These are phyloP conservation scores for Aciculosporium take DNA, from an alignment of 2,329 filamentous ascomycete genomes.

Conservation along the genomic window DNA sequence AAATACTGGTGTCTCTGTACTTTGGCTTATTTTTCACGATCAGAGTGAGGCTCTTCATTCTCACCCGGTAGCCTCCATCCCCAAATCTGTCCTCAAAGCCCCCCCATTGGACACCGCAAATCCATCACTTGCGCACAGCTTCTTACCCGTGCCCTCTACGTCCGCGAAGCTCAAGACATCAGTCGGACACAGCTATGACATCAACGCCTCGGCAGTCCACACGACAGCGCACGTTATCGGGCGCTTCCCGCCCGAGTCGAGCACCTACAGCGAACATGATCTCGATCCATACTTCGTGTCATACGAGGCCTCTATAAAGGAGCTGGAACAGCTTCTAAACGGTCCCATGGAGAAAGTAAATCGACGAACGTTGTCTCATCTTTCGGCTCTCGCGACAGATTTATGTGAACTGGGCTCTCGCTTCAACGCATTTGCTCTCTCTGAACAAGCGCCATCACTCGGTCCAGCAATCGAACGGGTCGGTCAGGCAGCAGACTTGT, in stretches of 20 bases:
- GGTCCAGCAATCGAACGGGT: conserved; percentile 87
- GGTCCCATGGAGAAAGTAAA: conserved; percentile 97
- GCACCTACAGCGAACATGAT: conserved; percentile 70
- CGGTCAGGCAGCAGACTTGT: conserved; percentile 87
- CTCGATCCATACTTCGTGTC: conserved; percentile 92
- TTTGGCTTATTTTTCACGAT: conserved; percentile 9
- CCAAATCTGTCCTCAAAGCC: conserved; percentile 86
- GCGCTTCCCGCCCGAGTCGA: conserved; percentile 69
- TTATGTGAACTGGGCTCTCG: conserved; percentile 87
- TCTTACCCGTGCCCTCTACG: conserved; percentile 68
- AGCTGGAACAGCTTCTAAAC: conserved; percentile 74
- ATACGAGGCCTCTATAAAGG: conserved; percentile 83
- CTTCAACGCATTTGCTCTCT: conserved; percentile 93
- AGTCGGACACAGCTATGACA: conserved; percentile 22
- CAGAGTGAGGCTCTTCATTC: conserved; percentile 92
- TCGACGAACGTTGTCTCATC: conserved; percentile 69
- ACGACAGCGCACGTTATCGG: conserved; percentile 47
- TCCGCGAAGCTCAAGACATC: conserved; percentile 71
- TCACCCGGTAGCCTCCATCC: conserved; percentile 77
- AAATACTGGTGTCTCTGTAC: not conserved
- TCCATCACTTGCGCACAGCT: conserved; percentile 72
- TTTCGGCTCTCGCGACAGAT: conserved; percentile 72
- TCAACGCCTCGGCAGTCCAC: conserved; percentile 23
- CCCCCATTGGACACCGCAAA: conserved; percentile 95
- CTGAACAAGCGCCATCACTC: conserved; percentile 76